Base-by-base conservation (phyloP, 2,329 filamentous ascomycete genomes). In the Teratosphaeria pseudoeucalypti region DNA sequence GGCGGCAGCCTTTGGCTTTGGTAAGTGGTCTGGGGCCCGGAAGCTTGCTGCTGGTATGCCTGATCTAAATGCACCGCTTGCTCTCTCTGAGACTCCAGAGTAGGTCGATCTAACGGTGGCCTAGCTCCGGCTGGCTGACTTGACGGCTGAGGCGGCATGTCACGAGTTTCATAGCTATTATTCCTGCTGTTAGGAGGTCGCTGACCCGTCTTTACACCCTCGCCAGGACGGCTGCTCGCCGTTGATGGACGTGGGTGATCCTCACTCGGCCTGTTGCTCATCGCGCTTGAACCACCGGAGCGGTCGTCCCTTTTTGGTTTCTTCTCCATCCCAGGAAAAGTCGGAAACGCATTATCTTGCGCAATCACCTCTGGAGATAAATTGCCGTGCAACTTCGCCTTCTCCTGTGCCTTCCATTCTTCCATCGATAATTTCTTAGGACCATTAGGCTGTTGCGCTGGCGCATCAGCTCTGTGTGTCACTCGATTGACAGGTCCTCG, bases 301-400 rank as follows among this genome's bases (percentile, higher is more conserved):
- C 59, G 58, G 32, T 65, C 63, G 16, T 58, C 52, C 39, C 55
- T 59, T 57, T 32, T 19, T 23, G 16, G 43, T 39, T 34, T 52
- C n/a, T 60, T 65, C 60, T 66, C 71, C 65, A 64, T 69, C 66
- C 56, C 68, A 64, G 75, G 75, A 62, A 80, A 80, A 0, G 72
- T 70, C 6, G 78, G 78, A 58, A 81, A 81, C 0, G 78, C 77
- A 61, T 77, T 81, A 26, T 81, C 78, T 56, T 70, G 70, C 9
- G 70, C 62, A 27, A 72, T 37, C 2, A 64, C 62, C 27, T 68
- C 66, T 2, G 71, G 71, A 9, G 67, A 67, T 6, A 64, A 59
- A 23, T 68, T 65, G 12, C 67, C 63, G 54, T 73, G 65, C 58
- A 71, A 65, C 56, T 62, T 68, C 6, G 65, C 70, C 57, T 64